These are phyloP conservation scores for Gaultheria prostrata DNA, from an alignment of 148 eudicot species.

Conservation along the genomic window DNA sequence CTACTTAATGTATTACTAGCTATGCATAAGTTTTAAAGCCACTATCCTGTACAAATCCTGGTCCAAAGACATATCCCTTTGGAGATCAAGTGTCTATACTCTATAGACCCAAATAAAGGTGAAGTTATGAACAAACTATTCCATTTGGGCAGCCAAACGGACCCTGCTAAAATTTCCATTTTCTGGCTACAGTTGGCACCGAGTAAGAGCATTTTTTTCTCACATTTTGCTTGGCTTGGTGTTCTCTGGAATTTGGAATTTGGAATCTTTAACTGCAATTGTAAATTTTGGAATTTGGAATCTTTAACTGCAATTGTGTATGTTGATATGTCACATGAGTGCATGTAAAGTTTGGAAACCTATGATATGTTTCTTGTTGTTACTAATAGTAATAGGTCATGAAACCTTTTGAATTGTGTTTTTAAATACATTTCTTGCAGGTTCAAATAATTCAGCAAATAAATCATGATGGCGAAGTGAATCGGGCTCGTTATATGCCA, in stretches of 20 bases:
- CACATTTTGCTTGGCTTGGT: too few relatives aligned
- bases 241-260: too few relatives aligned
- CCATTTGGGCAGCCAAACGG: neutral
- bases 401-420: neutral
- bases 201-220: too few relatives aligned
- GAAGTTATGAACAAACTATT: neutral
- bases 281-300: neutral
- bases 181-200: neutral
- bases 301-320: neutral
- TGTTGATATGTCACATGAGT: neutral
- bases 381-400: neutral
- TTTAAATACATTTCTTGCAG: constrained; percentile 33
- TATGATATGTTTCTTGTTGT: neutral
- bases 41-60: too few relatives aligned
- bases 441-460: constrained; percentile 91
- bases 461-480: constrained; percentile 89
- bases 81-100: too few relatives aligned
- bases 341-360: neutral
- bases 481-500: constrained; percentile 93
- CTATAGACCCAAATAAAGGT: neutral
- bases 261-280: too few relatives aligned
- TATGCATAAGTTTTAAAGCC: too few relatives aligned
- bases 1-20: too few relatives aligned
- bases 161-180: neutral
- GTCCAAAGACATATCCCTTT: neutral